These are phyloP conservation scores for Russula earlei DNA, from an alignment of 768 basidiomycete genomes.

Conservation along the genomic window DNA sequence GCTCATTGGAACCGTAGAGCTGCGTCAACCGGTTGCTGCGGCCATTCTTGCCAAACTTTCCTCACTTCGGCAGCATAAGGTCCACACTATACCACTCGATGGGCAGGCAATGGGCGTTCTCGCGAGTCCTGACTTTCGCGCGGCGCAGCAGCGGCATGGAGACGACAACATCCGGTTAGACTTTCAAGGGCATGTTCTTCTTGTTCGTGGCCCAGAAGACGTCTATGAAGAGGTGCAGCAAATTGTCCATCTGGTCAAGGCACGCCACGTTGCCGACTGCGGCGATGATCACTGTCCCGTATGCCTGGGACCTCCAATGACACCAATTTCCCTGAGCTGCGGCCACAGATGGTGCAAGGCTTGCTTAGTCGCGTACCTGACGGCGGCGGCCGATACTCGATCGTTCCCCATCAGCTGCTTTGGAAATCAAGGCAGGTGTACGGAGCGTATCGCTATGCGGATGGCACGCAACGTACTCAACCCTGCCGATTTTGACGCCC, in stretches of 20 bases:
- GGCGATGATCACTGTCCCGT: conserved; percentile 45
- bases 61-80: conserved; percentile 34
- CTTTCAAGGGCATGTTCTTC: conserved; percentile 32
- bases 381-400: conserved; percentile 45
- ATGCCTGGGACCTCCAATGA: conserved; percentile 49
- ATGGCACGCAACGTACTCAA: conserved; percentile 43
- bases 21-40: conserved; percentile 34
- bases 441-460: conserved; percentile 43
- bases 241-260: conserved; percentile 27
- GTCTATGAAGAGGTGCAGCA: conserved; percentile 37
- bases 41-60: conserved; percentile 40
- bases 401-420: conserved; percentile 68
- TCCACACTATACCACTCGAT: conserved; percentile 38
- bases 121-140: conserved; percentile 35
- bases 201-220: conserved; percentile 46
- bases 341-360: conserved; percentile 60
- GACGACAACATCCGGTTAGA: conserved; percentile 48
- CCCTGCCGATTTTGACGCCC: conserved; percentile 41
- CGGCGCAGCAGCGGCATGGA: conserved; percentile 43
- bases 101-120: conserved; percentile 39
- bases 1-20: conserved; percentile 41
- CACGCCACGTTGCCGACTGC: conserved; percentile 23
- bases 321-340: conserved; percentile 48
- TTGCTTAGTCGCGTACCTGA: conserved; percentile 53
- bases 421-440: conserved; percentile 52